Percentiles rank a stretch among this genome's conserved stretches.
phyloP scores from a whole-genome alignment of 1,139 yeast genomes.

The Debaryomyces nepalensis region DNA sequence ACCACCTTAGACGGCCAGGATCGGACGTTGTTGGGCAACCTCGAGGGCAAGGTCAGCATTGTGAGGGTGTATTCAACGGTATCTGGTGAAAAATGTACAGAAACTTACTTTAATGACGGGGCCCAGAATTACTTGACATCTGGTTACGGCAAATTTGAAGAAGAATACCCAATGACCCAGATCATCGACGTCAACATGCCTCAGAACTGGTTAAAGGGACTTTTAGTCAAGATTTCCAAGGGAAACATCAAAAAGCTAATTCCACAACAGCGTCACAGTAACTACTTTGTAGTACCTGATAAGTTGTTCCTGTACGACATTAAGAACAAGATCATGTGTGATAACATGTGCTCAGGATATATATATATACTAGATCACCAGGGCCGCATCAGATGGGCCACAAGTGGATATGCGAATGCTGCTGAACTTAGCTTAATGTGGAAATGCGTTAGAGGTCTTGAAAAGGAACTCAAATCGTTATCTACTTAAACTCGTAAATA shows the following conservation, averaged over 20 bases:
- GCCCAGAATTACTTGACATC: conserved; percentile 41
- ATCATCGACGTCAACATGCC: conserved; percentile 76
- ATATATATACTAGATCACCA: conserved; percentile 74
- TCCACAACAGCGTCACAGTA: conserved; percentile 56
- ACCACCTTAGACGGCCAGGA: conserved; percentile 52
- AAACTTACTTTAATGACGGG: conserved; percentile 57
- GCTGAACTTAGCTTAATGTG: conserved; percentile 67
- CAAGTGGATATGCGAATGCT: conserved; percentile 76
- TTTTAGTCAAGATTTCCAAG: conserved; percentile 59
- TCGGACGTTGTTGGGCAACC: conserved; percentile 36
- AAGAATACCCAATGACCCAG: conserved; percentile 58
- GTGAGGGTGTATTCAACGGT: conserved; percentile 70
- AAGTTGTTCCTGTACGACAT: conserved; percentile 61
- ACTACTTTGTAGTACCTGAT: conserved; percentile 68
- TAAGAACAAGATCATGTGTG: conserved; percentile 65
- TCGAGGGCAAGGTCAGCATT: conserved; percentile 62
- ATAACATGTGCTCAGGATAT: conserved; percentile 84
- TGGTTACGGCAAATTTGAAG: conserved; percentile 34
- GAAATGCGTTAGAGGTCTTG: conserved; percentile 64
- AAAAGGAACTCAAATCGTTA: conserved; percentile 30
- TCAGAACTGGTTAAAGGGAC: conserved; percentile 69
- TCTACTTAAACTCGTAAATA: conserved; percentile 8
- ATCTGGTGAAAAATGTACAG: conserved; percentile 72
- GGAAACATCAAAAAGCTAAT: conserved; percentile 45
- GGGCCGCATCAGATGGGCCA: conserved; percentile 88